Conservation (phyloP, 169 alveolate species). For the Neospora caninum region DNA sequence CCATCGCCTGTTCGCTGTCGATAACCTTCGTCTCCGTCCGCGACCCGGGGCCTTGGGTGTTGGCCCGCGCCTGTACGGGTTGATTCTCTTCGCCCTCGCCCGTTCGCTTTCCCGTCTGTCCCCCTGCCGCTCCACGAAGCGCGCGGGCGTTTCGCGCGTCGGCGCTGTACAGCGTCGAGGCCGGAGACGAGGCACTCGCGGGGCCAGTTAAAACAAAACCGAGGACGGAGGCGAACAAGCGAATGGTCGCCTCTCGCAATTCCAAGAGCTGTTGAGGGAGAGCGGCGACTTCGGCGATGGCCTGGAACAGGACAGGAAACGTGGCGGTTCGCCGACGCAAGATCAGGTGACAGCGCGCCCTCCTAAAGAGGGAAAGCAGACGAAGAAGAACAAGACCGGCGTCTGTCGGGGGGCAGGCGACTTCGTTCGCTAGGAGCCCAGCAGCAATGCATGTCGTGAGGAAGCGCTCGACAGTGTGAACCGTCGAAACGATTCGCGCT, state of each 20-base stretch:
- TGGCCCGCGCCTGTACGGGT: too few relatives aligned
- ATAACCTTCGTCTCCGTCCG: too few relatives aligned
- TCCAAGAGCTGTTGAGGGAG: conserved; percentile 12
- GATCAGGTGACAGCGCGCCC: neutral
- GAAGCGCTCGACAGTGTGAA: neutral
- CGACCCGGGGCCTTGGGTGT: too few relatives aligned
- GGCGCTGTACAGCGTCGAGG: too few relatives aligned
- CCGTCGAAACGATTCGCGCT: neutral
- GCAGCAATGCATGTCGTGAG: neutral
- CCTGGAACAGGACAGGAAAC: neutral
- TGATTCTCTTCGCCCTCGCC: too few relatives aligned
- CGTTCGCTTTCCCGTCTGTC: too few relatives aligned
- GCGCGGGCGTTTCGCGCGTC: too few relatives aligned
- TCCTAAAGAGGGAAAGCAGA: neutral
- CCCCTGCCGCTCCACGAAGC: too few relatives aligned
- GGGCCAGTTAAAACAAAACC: neutral
- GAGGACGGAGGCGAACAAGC: neutral
- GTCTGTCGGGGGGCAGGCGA: neutral
- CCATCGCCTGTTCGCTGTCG: too few relatives aligned
- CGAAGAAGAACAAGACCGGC: conserved; percentile 1
- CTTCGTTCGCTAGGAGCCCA: neutral
- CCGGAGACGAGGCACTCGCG: too few relatives aligned
- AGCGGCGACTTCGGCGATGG: neutral
- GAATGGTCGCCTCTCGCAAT: neutral
- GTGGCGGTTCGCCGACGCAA: neutral